phyloP scores from a whole-genome alignment of 345 rosid genomes.

The Psidium friedrichsthalianum region DNA sequence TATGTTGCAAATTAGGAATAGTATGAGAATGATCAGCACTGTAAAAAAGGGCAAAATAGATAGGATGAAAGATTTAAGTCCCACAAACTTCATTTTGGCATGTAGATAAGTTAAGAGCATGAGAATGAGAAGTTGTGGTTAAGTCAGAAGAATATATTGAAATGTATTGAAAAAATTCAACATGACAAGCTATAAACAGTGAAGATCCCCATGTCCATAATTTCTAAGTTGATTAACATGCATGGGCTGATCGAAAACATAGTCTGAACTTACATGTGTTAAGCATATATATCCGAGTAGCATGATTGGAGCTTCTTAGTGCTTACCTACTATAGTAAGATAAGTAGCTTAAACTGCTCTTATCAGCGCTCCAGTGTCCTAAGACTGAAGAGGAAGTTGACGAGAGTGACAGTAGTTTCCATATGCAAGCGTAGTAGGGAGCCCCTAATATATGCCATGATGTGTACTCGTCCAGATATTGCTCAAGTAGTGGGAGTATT shows the following conservation, averaged over 20 bases:
- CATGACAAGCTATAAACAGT: accelerated
- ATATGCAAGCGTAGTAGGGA: neutral
- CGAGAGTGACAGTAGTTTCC: neutral
- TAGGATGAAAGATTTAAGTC: neutral
- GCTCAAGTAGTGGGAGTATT: too few relatives aligned
- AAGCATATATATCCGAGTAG: too few relatives aligned
- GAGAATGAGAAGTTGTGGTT: neutral
- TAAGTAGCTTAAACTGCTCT: too few relatives aligned
- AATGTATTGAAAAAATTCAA: neutral
- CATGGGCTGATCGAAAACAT: too few relatives aligned
- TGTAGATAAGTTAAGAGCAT: neutral
- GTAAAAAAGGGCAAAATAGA: neutral
- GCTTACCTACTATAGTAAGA: too few relatives aligned
- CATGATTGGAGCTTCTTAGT: too few relatives aligned
- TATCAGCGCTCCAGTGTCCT: neutral
- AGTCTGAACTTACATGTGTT: too few relatives aligned
- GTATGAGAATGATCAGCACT: neutral
- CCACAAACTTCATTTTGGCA: neutral
- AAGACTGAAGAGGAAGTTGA: neutral
- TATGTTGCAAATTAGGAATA: neutral
- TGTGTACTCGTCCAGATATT: neutral
- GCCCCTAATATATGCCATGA: neutral
- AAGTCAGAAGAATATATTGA: neutral
- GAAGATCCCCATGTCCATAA: neutral
- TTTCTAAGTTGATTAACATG: too few relatives aligned